phyloP scores from a whole-genome alignment of 345 rosid genomes.

The Eucalyptus viminalis region DNA sequence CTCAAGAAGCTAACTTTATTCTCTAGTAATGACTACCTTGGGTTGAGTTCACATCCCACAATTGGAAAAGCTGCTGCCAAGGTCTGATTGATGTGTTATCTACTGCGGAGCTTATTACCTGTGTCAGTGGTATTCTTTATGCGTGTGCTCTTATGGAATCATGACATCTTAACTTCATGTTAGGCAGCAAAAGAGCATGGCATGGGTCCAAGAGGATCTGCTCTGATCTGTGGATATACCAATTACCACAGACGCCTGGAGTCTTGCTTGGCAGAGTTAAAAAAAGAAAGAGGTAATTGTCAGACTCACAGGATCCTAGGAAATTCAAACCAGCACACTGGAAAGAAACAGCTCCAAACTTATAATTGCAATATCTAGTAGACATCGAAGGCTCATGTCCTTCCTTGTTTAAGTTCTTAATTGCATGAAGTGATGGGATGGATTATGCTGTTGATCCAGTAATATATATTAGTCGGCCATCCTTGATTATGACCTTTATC shows the following conservation, averaged over 20 bases:
- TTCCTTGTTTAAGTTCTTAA: neutral
- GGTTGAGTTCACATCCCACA: conserved; percentile 85
- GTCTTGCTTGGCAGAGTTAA: conserved; percentile 73
- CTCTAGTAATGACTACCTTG: conserved; percentile 97
- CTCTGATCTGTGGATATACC: conserved; percentile 88
- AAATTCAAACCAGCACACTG: neutral
- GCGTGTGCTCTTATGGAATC: neutral
- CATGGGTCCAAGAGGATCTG: conserved; percentile 99
- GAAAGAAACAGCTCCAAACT: neutral
- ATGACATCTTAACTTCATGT: neutral
- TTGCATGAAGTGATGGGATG: neutral
- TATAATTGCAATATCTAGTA: neutral
- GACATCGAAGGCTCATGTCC: neutral
- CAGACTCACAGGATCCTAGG: neutral
- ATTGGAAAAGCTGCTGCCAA: conserved; percentile 65
- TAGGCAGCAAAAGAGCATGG: conserved; percentile 85
- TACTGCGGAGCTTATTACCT: neutral
- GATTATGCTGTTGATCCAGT: neutral
- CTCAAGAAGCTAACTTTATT: conserved; percentile 68
- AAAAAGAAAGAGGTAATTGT: conserved; percentile 77
- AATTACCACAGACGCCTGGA: conserved; percentile 74
- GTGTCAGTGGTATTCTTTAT: neutral
- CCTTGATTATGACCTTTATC: neutral
- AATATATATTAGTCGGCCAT: neutral
- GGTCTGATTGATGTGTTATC: conserved; percentile 24